Base-by-base conservation (phyloP, 2,329 filamentous ascomycete genomes). In the Verticillium alfalfae region DNA sequence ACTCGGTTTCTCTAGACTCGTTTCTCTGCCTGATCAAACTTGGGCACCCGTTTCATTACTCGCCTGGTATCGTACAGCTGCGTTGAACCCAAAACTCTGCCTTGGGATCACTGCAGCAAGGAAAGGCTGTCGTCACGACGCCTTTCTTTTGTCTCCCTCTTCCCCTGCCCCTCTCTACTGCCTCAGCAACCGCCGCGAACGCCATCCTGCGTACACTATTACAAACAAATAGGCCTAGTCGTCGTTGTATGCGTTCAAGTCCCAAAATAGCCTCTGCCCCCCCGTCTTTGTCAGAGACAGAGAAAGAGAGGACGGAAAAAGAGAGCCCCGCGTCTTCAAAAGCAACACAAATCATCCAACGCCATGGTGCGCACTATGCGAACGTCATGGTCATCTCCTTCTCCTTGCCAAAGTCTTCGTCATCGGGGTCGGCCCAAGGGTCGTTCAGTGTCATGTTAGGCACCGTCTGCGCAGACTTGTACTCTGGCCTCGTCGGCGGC, bases 351-450 rank as follows among this genome's bases (percentile, higher is more conserved):
- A 34, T 31, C 56, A 18, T 34, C 56, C 56, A n/a, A 36, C 38
- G n/a, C 45, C n/a, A 22, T 4, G 10, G 9, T 10, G 10, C 18
- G 22, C 54, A 13, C 31, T 56, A 91, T 74, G 89, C 91, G 84
- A 94, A 94, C 65, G 89, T 92, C 89, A 94, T 90, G 37, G 85
- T 83, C 65, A 94, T 90, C 74, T 92, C 89, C 71, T 87, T 86
- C 73, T 92, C 89, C 69, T 84, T 83, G 18, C 87, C 88, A 76
- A 90, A 90, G 59, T 90, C 84, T 60, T 90, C 84, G 55, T 91
- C 88, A 56, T 84, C 81, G 9, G 86, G 80, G 59, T 85, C 89
- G 3, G 84, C 87, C 91, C 91, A 94, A 1, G 90, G 84, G 82
- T 94, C 77, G 64, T 78, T 68, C 36, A 84, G 69, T 31, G 78